Base-by-base conservation (phyloP, 2,329 filamentous ascomycete genomes). In the Paracamarosporium sp. region DNA sequence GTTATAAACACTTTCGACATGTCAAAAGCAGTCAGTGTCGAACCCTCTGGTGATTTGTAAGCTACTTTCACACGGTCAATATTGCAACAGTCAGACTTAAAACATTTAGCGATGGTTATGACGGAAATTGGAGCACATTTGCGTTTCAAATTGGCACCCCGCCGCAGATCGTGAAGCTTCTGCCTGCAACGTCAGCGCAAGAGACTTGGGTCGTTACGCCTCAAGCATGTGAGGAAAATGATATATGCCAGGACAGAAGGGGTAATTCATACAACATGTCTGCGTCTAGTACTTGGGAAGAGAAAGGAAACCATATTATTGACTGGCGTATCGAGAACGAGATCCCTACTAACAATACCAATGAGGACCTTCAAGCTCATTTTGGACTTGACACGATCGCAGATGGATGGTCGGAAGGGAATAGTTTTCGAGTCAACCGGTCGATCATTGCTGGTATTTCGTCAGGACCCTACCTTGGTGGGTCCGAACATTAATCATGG, bases 401-500 rank as follows among this genome's bases (percentile, higher is more conserved):
- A 11, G 4, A 4, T 17, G 20, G n/a, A 22, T 5, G 5, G 5
- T 4, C 7, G 15, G 20, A 11, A 41, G 20, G 38, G 4, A 17
- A 41, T 5, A 41, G 38, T 11, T 4, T 41, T 22, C 38, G n/a
- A 9, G 38, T 41, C n/a, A 41, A 41, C 11, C 38, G 20, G 4
- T 41, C 38, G 15, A 20, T 41, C 11, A 20, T 41, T 5, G 20
- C 38, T 20, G 20, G 15, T 20, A 20, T 20, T 20, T 20, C 20
- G 5, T 41, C 38, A 5, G 38, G 38, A 9, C 20, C 20, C 5
- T 41, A 17, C 38, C 11, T 41, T 20, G 38, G 38, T 41, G 38
- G 4, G 20, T 5, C 20, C 38, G 22, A 22, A 4, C 20, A 5
- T 17, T 70, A 77, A 52, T 81, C 78, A 62, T 81, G 77, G 64